phyloP scores from a whole-genome alignment of 306 rosid genomes.

The Sechiopsis laciniata region DNA sequence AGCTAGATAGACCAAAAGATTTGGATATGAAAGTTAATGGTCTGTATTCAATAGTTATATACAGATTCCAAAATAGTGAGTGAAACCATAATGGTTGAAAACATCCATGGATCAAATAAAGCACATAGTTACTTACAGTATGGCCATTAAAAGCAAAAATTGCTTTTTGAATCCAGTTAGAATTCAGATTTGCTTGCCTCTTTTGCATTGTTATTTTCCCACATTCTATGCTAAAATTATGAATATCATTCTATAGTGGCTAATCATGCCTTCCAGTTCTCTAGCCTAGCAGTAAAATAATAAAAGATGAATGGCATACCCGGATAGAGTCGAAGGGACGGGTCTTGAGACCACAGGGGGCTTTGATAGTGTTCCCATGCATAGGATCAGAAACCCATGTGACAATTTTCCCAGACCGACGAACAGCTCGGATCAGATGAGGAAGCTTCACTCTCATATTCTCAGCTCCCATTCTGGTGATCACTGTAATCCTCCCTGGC shows the following conservation, averaged over 20 bases:
- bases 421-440: constrained; percentile 88
- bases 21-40: neutral
- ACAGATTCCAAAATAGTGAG: neutral
- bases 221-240: neutral
- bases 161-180: neutral
- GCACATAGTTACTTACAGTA: neutral
- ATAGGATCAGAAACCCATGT: constrained; percentile 99
- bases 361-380: constrained; percentile 99
- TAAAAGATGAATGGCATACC: constrained; percentile 38
- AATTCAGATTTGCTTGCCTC: neutral
- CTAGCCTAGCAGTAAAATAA: neutral
- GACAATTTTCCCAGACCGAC: constrained; percentile 81
- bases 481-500: constrained; percentile 86
- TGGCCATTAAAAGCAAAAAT: neutral
- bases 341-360: constrained; percentile 98
- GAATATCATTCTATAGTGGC: neutral
- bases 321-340: constrained; percentile 93
- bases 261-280: neutral
- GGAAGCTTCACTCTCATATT: constrained; percentile 99
- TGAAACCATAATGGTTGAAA: constrained; percentile 4
- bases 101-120: neutral
- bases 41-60: neutral
- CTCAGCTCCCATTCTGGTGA: constrained; percentile 99
- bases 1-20: neutral
- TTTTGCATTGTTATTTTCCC: neutral